A percentile compares a stretch with the other conserved stretches of the same genome.
Evolutionary conservation across 306 rosid species (phyloP).

Genomic region (Cajanus cajan): DNA sequence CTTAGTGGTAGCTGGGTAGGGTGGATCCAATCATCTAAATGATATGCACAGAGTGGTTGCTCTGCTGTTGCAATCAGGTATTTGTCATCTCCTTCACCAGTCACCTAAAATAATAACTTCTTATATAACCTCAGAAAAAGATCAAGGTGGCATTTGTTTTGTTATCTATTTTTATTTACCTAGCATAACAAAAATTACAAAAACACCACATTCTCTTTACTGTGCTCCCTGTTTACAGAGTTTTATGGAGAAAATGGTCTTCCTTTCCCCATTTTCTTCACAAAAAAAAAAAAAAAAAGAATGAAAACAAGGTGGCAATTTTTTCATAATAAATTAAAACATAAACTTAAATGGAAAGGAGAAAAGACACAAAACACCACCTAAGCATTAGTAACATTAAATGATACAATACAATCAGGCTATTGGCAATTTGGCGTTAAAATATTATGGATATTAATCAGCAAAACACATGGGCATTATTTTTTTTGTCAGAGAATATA

Average conservation of each 20-base stretch:
- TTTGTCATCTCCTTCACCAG: slow-evolving; percentile 99
- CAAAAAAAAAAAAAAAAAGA: background rate
- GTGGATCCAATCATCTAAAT: slow-evolving; percentile 92
- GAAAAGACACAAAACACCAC: background rate
- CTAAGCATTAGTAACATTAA: background rate
- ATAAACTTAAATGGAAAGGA: background rate
- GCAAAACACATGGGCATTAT: background rate
- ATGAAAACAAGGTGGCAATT: background rate
- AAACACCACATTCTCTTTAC: background rate
- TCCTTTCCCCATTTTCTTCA: background rate
- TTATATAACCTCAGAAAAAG: slow-evolving; percentile 15
- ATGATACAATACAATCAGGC: background rate
- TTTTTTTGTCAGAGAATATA: background rate
- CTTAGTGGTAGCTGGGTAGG: slow-evolving; percentile 88
- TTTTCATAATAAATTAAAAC: background rate
- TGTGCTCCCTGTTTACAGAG: background rate
- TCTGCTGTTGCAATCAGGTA: slow-evolving; percentile 97
- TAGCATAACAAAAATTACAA: background rate
- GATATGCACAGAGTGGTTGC: slow-evolving; percentile 92
- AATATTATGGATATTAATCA: background rate
- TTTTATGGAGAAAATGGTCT: background rate
- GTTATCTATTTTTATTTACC: background rate
- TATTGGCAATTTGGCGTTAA: background rate
- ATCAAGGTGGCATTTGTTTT: background rate
- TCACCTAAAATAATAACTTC: slow-evolving; percentile 50